Base-by-base conservation (phyloP, 192 early-diverging fungal species). In the Chytriomyces sp. region DNA sequence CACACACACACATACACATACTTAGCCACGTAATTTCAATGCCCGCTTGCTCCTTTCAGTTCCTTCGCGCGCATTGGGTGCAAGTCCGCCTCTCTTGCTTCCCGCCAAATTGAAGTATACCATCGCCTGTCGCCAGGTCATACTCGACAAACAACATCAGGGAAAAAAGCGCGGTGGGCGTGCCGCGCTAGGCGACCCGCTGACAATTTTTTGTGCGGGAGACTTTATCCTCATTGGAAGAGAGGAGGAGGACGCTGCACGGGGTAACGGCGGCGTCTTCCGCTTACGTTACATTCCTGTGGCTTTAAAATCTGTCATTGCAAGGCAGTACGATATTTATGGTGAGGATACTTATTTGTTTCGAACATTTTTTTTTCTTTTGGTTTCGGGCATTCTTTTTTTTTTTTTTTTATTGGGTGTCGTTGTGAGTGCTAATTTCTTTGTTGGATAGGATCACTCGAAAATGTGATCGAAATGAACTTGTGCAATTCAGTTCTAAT, bases 381-480 rank as follows among this genome's bases (percentile, higher is more conserved):
- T n/a, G n/a, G 1, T 35, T 35, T 35, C 35, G 35, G 35, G 28
- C 28, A 35, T 3, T 2, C 4, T 35, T 35, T 35, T 35, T 35
- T 35, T 35, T 2, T 35, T 35, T 2, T 35, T 35, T 35, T n/a
- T n/a, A n/a, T n/a, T n/a, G n/a, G n/a, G n/a, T n/a, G n/a, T n/a
- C n/a, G n/a, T n/a, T n/a, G n/a, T 35, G 28, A 3, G 35, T 57
- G 2, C 53, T 3, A 1, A 57, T 13, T 57, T 20, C 20, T 20
- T 57, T 57, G 53, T 20, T 57, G 35, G 16, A 57, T 2, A 57
- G 53, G 16, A 57, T 57, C 53, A 13, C 9, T 67, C 46, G 65
- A 67, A 10, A 67, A 67, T 47, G 24, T 70, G 50, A 18, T 70
- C 18, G 69, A 70, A 70, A 59, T 70, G n/a, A 49, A 70, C 26